A percentile compares a stretch with the other conserved stretches of the same genome.
Conservation (phyloP, 176 grass and related monocot species). For the Panicum miliaceum region DNA sequence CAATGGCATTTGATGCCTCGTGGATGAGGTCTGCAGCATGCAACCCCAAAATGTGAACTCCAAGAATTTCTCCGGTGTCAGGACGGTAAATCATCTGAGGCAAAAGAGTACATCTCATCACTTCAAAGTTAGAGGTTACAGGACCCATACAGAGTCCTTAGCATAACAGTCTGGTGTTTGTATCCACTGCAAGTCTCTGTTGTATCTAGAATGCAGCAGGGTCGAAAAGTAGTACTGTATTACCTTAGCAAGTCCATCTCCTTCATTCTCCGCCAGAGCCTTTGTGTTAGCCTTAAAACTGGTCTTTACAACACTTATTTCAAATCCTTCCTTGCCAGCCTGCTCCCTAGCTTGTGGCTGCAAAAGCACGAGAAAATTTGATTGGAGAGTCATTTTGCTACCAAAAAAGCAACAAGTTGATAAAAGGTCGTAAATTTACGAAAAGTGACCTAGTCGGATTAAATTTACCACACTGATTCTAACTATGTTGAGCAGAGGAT, state of each 20-base stretch:
- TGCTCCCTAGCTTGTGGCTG: slow-evolving; percentile 97
- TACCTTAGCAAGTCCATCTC: slow-evolving; percentile 91
- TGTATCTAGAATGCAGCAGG: neutral
- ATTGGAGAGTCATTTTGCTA: neutral
- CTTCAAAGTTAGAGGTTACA: neutral
- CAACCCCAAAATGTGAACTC: slow-evolving; percentile 95
- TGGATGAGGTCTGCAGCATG: slow-evolving; percentile 96
- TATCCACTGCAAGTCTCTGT: neutral
- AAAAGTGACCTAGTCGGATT: neutral
- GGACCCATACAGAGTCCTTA: neutral
- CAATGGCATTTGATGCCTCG: slow-evolving; percentile 93
- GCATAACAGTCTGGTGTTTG: neutral
- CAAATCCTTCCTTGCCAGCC: slow-evolving; percentile 86
- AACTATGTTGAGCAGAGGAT: neutral
- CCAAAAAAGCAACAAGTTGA: slow-evolving; percentile 1
- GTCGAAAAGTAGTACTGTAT: slow-evolving; percentile 33
- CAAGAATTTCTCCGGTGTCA: slow-evolving; percentile 93
- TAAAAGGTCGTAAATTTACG: neutral
- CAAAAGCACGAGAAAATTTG: slow-evolving; percentile 31
- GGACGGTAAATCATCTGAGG: slow-evolving; percentile 79
- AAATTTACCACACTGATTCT: slow-evolving; percentile 13
- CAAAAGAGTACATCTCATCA: slow-evolving; percentile 12
- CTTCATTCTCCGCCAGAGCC: slow-evolving; percentile 98
- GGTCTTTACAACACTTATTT: slow-evolving; percentile 86
- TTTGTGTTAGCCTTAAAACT: slow-evolving; percentile 99